Evolutionary conservation across 1,284 basidiomycete species (phyloP).

Genomic region (Ustilago bromivora): DNA sequence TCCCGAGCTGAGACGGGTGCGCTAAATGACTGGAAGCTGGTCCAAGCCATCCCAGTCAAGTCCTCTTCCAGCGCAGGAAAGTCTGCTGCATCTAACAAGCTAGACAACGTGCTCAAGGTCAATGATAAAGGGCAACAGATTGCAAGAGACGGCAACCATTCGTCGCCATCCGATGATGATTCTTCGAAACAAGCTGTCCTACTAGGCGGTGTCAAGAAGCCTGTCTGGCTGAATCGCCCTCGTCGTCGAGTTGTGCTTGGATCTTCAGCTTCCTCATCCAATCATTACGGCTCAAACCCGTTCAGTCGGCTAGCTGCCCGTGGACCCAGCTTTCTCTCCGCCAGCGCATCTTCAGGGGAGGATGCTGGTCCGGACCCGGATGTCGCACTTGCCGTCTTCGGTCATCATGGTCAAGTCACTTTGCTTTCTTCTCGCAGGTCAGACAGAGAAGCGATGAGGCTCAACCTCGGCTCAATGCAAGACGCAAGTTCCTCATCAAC

Average conservation of each 20-base stretch:
- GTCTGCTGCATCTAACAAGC: not conserved
- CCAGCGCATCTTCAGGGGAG: conserved; percentile 9
- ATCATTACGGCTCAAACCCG: conserved; percentile 24
- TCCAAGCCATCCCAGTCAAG: conserved; percentile 23
- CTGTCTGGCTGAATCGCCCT: conserved; percentile 36
- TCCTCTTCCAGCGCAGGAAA: not conserved
- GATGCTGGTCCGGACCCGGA: conserved; percentile 28
- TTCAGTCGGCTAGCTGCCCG: conserved; percentile 31
- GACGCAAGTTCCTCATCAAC: not conserved
- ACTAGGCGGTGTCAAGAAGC: conserved; percentile 24
- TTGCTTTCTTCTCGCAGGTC: conserved; percentile 32
- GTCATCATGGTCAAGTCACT: conserved; percentile 36
- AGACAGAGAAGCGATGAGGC: conserved; percentile 12
- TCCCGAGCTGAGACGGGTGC: conserved; percentile 41
- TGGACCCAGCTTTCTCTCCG: conserved; percentile 22
- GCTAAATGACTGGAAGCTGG: conserved; percentile 45
- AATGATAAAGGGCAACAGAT: conserved; percentile 39
- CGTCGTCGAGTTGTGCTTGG: conserved; percentile 32
- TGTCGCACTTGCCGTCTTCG: conserved; percentile 41
- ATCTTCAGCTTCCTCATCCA: conserved; percentile 10
- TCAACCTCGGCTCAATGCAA: not conserved
- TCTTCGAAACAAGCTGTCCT: not conserved
- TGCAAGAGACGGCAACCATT: conserved; percentile 7
- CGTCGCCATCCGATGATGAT: conserved; percentile 15
- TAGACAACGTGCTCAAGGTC: conserved; percentile 47